Percentiles rank a stretch among this genome's conserved stretches.
Conservation (phyloP, 805 yeast species). For the Ogataea trehalophila region DNA sequence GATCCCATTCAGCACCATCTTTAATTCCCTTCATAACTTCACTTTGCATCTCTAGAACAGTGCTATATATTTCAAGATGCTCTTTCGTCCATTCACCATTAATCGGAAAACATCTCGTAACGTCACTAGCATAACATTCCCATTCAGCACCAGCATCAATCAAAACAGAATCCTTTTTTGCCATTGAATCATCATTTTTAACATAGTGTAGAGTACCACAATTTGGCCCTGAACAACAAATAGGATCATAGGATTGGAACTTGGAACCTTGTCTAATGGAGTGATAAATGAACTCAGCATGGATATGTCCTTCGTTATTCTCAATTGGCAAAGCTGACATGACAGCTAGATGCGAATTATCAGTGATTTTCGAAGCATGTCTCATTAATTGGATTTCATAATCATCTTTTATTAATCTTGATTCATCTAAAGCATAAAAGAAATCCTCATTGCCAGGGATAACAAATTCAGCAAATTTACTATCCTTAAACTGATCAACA, state of each 20-base stretch:
- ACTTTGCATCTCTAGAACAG: constrained; percentile 79
- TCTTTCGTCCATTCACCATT: constrained; percentile 87
- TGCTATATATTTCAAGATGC: constrained; percentile 73
- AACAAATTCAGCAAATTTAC: constrained; percentile 33
- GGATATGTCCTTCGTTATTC: constrained; percentile 82
- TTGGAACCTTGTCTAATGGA: constrained; percentile 92
- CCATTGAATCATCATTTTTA: constrained; percentile 65
- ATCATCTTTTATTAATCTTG: constrained; percentile 79
- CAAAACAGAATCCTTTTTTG: constrained; percentile 59
- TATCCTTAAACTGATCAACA: constrained; percentile 39
- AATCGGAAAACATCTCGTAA: constrained; percentile 92
- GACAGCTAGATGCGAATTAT: constrained; percentile 82
- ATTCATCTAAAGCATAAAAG: constrained; percentile 77
- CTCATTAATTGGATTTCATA: constrained; percentile 73
- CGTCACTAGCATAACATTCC: constrained; percentile 89
- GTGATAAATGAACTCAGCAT: constrained; percentile 93
- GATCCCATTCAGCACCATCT: constrained; percentile 87
- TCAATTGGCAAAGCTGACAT: constrained; percentile 92
- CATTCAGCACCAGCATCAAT: constrained; percentile 98
- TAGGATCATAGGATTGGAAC: constrained; percentile 86
- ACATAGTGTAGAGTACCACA: constrained; percentile 90
- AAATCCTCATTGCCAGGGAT: constrained; percentile 43
- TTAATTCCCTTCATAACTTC: constrained; percentile 65
- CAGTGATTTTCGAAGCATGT: constrained; percentile 81
- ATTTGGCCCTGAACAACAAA: constrained; percentile 89